Conservation (phyloP, 805 yeast species). For the Candida vartiovaarae region DNA sequence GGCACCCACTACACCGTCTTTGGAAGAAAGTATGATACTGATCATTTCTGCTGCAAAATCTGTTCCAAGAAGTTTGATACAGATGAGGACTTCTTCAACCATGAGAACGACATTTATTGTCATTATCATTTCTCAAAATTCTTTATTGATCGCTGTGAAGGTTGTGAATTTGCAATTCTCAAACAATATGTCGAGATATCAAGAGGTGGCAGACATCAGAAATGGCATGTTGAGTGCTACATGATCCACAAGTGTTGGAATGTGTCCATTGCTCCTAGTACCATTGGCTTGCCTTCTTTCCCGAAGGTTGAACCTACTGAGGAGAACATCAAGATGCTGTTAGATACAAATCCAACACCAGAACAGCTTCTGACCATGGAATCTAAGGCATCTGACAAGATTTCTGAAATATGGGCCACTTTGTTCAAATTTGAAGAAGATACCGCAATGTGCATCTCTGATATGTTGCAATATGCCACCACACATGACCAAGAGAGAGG, state of each 20-base stretch:
- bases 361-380: slow-evolving; percentile 51
- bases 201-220: slow-evolving; percentile 85
- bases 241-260: slow-evolving; percentile 98
- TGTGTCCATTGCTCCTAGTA: slow-evolving; percentile 61
- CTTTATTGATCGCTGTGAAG: slow-evolving; percentile 86
- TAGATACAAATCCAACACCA: slow-evolving; percentile 33
- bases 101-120: slow-evolving; percentile 75
- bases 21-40: slow-evolving; percentile 87
- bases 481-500: slow-evolving; percentile 65
- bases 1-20: slow-evolving; percentile 93
- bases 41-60: slow-evolving; percentile 87
- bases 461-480: slow-evolving; percentile 82
- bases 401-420: slow-evolving; percentile 72
- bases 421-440: slow-evolving; percentile 86
- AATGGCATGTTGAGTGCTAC: slow-evolving; percentile 99
- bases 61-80: slow-evolving; percentile 84
- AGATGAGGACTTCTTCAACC: slow-evolving; percentile 89
- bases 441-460: slow-evolving; percentile 82
- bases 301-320: slow-evolving; percentile 23
- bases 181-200: slow-evolving; percentile 91
- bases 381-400: slow-evolving; percentile 51
- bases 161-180: slow-evolving; percentile 84
- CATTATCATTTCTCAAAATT: slow-evolving; percentile 86
- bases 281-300: slow-evolving; percentile 39
- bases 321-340: slow-evolving; percentile 16